Evolutionary conservation across 2,329 filamentous ascomycete species (phyloP), one percentile per base, ranked within the genome.

Genomic region (Pseudogymnoascus sp.): DNA sequence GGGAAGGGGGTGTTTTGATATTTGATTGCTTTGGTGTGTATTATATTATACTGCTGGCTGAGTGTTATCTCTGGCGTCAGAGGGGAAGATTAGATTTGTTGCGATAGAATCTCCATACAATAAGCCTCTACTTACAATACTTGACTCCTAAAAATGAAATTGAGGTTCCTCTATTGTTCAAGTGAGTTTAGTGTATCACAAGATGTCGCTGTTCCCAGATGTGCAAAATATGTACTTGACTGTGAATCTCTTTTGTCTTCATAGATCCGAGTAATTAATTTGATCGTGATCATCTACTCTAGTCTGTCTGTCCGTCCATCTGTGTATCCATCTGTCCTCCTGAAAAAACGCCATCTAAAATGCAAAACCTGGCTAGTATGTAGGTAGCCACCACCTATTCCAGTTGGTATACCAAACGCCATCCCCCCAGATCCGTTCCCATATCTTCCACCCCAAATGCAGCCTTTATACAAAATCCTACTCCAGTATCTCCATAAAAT

Each of bases 381-480:
- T 57, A 34, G 51, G 51, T 28, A 57, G 25, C 51, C 51, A 16
- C 28, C 51, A 34, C 51, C 51, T 34, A 19, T 57, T 4, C 51
- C 51, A 57, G 25, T 57, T 57, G 51, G 51, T 57, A 57, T 57
- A 57, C 51, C 51, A 19, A 57, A 57, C 51, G 31, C 51, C 45
- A 31, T 14, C n/a, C 10, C 21, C 45, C 13, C 10, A 57, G n/a
- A 57, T 57, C 51, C 51, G 51, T 19, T 57, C 51, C 51, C 51
- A 57, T 54, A 54, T 54, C 25, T 19, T 28, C 6, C 14, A 8
- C 25, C 10, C 10, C 25, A 8, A n/a, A 19, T 54, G 8, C n/a
- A 19, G 2, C 2, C n/a, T 31, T 34, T 54, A 54, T 54, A 54
- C 48, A 54, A 54, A 54, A 54, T 16, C n/a, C 25, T 6, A 6